Evolutionary conservation across 2,329 filamentous ascomycete genomes (phyloP).

Genomic region (Arachnopeziza araneosa): DNA sequence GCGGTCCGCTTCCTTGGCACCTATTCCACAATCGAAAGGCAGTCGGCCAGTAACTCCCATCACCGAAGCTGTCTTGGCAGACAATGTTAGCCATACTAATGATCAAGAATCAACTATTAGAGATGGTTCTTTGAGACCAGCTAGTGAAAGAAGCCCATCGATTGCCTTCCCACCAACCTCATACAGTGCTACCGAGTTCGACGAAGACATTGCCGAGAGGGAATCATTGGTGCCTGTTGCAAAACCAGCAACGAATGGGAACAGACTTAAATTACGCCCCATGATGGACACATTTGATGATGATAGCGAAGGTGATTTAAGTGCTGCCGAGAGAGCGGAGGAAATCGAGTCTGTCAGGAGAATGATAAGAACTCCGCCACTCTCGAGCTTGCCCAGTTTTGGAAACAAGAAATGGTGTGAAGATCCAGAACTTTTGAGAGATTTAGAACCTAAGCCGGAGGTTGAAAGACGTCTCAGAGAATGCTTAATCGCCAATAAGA

Average conservation of each 20-base stretch:
- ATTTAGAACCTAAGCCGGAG: conserved; percentile 16
- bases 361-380: conserved; percentile 28
- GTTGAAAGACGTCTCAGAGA: conserved; percentile 16
- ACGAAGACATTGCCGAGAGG: not conserved
- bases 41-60: not conserved
- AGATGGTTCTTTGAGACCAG: not conserved
- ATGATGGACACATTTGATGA: not conserved
- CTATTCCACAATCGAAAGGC: not conserved
- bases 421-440: conserved; percentile 21
- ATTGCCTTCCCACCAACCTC: not conserved
- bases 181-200: not conserved
- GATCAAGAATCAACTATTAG: not conserved
- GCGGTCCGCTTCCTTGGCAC: not conserved
- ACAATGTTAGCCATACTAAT: not conserved
- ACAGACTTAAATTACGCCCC: not conserved
- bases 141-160: not conserved
- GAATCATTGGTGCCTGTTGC: not conserved
- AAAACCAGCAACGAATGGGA: not conserved
- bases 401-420: conserved; percentile 20
- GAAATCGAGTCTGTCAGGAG: conserved; percentile 23
- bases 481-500: conserved; percentile 11
- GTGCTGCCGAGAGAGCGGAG: conserved; percentile 19
- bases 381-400: conserved; percentile 23
- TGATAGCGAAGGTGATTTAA: conserved; percentile 19
- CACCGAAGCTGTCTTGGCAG: not conserved